Evolutionary conservation across 148 eudicot species (phyloP).

Genomic region (Cornus florida): DNA sequence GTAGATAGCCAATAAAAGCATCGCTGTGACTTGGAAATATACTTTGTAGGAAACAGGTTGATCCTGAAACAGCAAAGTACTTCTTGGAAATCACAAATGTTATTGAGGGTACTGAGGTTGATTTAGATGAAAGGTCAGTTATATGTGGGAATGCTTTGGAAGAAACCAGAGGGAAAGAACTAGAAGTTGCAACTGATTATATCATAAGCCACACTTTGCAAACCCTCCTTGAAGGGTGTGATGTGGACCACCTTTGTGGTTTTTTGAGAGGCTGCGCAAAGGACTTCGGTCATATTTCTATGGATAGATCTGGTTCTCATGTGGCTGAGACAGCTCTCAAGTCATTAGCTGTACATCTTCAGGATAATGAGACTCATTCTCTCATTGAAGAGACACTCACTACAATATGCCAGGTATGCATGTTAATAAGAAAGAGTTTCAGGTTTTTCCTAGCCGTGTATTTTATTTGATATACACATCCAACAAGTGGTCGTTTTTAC

Average conservation of each 20-base stretch:
- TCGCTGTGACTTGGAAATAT: constrained; percentile 12
- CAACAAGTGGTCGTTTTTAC: neutral
- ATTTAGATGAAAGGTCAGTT: constrained; percentile 62
- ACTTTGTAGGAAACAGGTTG: constrained; percentile 69
- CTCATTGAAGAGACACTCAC: constrained; percentile 61
- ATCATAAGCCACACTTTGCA: constrained; percentile 82
- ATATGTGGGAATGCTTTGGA: constrained; percentile 90
- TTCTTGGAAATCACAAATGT: constrained; percentile 73
- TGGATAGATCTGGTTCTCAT: constrained; percentile 86
- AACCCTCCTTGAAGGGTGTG: constrained; percentile 77
- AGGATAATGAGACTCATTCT: constrained; percentile 47
- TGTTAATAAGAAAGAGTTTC: neutral
- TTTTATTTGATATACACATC: neutral
- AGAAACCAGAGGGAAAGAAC: constrained; percentile 87
- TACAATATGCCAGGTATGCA: constrained; percentile 70
- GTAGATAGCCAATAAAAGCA: neutral
- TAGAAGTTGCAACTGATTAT: constrained; percentile 83
- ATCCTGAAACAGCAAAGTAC: constrained; percentile 84
- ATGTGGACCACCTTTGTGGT: constrained; percentile 67
- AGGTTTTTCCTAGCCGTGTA: neutral
- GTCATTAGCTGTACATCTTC: constrained; percentile 69
- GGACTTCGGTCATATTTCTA: constrained; percentile 61
- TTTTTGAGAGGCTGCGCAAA: constrained; percentile 75
- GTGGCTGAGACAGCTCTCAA: constrained; percentile 91
- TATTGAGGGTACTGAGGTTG: constrained; percentile 67